Base-by-base conservation (phyloP, 208 protist species). In the Vickermania ingenoplastis region DNA sequence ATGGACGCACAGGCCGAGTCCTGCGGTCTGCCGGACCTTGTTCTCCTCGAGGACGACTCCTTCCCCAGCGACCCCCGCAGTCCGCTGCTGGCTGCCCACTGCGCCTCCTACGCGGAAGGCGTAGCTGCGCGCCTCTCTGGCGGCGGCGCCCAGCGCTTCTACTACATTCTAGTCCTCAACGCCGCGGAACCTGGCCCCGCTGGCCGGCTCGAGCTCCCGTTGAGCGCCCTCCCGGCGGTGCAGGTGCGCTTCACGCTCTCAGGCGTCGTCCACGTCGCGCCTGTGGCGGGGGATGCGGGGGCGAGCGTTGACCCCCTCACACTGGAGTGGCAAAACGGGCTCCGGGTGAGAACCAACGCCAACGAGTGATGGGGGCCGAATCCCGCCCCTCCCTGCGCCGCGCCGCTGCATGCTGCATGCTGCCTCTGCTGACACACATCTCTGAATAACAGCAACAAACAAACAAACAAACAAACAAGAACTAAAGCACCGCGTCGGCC, bases 161-260 rank as follows among this genome's bases (percentile, higher is more conserved):
- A 57, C 14, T 87, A 87, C 31, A 21, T 79, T 13, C 24, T 83
- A 21, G 81, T 87, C 22, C 74, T 62, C 5, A 87, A 81, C 53
- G 54, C 36, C 17, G 53, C 70, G 2, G 36, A 45, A 7, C 61
- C 65, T 3, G 63, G 68, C 14, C 26, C 36, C 7, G 1, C 23
- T 25, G 53, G 41, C 7, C 28, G 41, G 2, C 63, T 70, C 21
- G 53, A 76, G 0, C 59, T 83, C 3, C 81, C 81, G 5, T 74
- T 71, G 45, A 67, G 60, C 14, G 68, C 71, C 48, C 83, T 87
- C 57, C 81, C 81, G 0, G 14, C 83, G 27, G 77, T 83, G 13
- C 61, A 57, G 31, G 58, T 81, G 24, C 72, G 65, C 41, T 61
- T 87, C 28, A 68, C 65, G 7, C 63, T 58, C 4, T 66, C 74